phyloP scores from a whole-genome alignment of 2,329 filamentous ascomycete genomes.

The Truncatella angustata region DNA sequence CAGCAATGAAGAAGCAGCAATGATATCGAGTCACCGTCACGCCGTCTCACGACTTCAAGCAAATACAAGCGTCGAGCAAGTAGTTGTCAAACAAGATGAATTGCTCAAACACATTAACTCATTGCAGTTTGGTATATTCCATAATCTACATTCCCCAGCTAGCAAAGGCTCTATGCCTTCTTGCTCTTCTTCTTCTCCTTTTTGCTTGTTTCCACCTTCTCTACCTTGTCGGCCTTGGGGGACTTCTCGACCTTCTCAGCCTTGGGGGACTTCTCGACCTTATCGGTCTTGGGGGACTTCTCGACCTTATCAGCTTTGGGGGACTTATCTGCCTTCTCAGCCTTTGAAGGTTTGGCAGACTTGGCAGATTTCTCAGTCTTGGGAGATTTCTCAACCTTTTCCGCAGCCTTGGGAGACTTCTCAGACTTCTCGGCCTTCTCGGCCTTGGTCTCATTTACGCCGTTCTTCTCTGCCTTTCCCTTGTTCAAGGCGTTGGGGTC shows the following conservation, averaged over 20 bases:
- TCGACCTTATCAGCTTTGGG: background rate
- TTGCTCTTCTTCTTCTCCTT: slow-evolving; percentile 9
- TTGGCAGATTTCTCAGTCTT: slow-evolving; percentile 15
- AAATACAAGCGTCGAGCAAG: too few relatives aligned
- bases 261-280: slow-evolving; percentile 10
- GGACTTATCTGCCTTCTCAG: slow-evolving; percentile 1
- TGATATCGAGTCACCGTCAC: too few relatives aligned
- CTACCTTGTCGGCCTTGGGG: slow-evolving; percentile 17
- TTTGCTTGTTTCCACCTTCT: slow-evolving; percentile 3
- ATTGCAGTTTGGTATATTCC: background rate
- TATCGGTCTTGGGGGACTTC: background rate
- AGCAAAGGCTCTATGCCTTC: slow-evolving; percentile 1
- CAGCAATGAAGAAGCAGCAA: too few relatives aligned
- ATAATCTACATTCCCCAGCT: background rate
- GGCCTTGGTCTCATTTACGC: slow-evolving; percentile 16
- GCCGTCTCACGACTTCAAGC: too few relatives aligned
- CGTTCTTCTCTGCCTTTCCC: slow-evolving; percentile 32
- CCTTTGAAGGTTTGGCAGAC: slow-evolving; percentile 38
- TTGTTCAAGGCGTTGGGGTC: slow-evolving; percentile 61
- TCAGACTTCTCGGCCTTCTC: slow-evolving; percentile 24
- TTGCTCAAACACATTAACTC: too few relatives aligned
- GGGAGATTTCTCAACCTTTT: slow-evolving; percentile 30
- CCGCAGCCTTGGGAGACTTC: slow-evolving; percentile 12
- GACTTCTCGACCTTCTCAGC: background rate
- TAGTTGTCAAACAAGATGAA: too few relatives aligned